Evolutionary conservation across 139 green algal species (phyloP).

Genomic region (Coelastrella sp.): DNA sequence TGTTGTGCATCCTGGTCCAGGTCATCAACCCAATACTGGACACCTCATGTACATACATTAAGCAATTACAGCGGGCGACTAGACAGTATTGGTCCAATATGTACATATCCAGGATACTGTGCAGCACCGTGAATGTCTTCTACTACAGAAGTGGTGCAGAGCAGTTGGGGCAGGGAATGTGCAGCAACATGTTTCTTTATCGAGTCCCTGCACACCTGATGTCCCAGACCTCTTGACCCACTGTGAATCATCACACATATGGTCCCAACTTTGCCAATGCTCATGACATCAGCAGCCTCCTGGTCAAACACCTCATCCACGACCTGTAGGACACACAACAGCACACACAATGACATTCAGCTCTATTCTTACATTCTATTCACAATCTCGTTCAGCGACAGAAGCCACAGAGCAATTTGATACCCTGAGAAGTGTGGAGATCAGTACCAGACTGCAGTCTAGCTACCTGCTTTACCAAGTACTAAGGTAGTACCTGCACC

Average conservation of each 20-base stretch:
- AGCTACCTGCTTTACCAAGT: too few species aligned
- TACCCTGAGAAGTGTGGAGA: background rate
- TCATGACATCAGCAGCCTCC: constrained; percentile 80
- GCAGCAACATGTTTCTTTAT: background rate
- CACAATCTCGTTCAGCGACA: too few species aligned
- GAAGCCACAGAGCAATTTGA: background rate
- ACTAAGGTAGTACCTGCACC: constrained; percentile 65
- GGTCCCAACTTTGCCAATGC: constrained; percentile 77
- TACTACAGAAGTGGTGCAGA: too few species aligned
- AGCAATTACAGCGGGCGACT: too few species aligned
- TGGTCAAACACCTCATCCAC: constrained; percentile 92
- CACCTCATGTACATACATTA: too few species aligned
- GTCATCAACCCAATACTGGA: too few species aligned
- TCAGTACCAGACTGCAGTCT: background rate
- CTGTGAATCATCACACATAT: constrained; percentile 90
- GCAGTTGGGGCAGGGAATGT: too few species aligned
- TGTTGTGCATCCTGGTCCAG: too few species aligned
- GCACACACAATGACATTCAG: background rate
- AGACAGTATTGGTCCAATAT: too few species aligned
- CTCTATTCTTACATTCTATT: too few species aligned
- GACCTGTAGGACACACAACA: constrained; percentile 48
- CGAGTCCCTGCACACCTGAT: constrained; percentile 79
- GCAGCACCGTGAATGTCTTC: too few species aligned
- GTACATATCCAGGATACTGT: too few species aligned
- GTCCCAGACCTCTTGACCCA: constrained; percentile 84